These are phyloP conservation scores for Ustilago cynodontis DNA, from an alignment of 1,284 basidiomycete genomes.

Conservation along the genomic window DNA sequence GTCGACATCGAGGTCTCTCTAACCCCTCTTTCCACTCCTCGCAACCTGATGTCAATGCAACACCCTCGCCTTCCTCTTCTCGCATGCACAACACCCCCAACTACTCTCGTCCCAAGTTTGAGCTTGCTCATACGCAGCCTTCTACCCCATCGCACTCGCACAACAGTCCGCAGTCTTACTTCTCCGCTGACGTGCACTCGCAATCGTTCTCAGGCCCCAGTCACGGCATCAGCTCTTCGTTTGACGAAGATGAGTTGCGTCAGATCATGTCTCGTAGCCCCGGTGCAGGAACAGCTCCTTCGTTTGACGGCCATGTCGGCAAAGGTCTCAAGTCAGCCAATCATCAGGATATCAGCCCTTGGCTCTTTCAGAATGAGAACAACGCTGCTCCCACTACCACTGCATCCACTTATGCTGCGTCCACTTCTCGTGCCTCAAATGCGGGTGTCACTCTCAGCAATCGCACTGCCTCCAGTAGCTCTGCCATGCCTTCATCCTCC, in stretches of 20 bases:
- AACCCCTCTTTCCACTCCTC: constrained; percentile 32
- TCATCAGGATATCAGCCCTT: constrained; percentile 57
- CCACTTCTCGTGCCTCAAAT: constrained; percentile 15
- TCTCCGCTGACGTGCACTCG: constrained; percentile 4
- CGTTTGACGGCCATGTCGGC: constrained; percentile 26
- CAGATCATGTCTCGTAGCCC: constrained; percentile 46
- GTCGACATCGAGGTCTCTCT: constrained; percentile 15
- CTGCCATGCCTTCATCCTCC: constrained; percentile 1
- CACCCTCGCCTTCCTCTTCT: constrained; percentile 27
- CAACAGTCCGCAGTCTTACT: constrained; percentile 11
- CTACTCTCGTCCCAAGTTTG: constrained; percentile 31
- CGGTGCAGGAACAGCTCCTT: neutral
- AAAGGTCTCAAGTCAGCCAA: constrained; percentile 33
- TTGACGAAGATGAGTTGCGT: constrained; percentile 44
- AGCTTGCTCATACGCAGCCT: constrained; percentile 32
- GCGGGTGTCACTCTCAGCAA: neutral
- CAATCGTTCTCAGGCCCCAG: constrained; percentile 18
- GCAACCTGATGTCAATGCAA: constrained; percentile 27
- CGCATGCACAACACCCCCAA: constrained; percentile 14
- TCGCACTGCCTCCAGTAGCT: neutral
- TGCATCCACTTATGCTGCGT: constrained; percentile 13
- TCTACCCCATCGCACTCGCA: constrained; percentile 16
- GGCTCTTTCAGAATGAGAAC: constrained; percentile 49
- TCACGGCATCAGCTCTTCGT: constrained; percentile 42
- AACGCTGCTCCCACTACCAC: constrained; percentile 10